phyloP scores from a whole-genome alignment of 148 eudicot genomes.

The Cornus florida region DNA sequence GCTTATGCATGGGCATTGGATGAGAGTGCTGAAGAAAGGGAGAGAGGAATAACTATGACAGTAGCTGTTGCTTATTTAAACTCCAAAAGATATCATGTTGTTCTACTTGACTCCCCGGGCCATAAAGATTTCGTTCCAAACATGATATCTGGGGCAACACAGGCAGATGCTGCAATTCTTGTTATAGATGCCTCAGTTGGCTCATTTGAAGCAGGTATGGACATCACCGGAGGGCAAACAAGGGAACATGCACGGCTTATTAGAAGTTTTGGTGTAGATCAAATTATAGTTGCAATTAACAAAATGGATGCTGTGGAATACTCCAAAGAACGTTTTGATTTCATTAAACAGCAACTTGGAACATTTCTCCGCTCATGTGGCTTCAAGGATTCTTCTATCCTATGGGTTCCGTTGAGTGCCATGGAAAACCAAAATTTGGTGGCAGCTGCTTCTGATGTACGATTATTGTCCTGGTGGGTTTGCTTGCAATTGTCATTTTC shows the following conservation, averaged over 20 bases:
- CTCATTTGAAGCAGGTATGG: slow-evolving; percentile 89
- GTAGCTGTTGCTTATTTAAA: slow-evolving; percentile 97
- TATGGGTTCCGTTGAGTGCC: slow-evolving; percentile 93
- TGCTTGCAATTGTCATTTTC: slow-evolving; percentile 1
- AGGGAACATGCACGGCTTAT: slow-evolving; percentile 95
- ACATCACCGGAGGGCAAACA: slow-evolving; percentile 80
- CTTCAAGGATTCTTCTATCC: slow-evolving; percentile 74
- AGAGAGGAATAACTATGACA: slow-evolving; percentile 97
- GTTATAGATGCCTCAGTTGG: slow-evolving; percentile 92
- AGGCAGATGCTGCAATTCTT: slow-evolving; percentile 96
- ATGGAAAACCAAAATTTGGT: slow-evolving; percentile 90
- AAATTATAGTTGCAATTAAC: slow-evolving; percentile 77
- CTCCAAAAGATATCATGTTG: slow-evolving; percentile 76
- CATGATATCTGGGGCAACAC: slow-evolving; percentile 98
- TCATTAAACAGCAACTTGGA: slow-evolving; percentile 75
- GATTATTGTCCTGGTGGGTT: slow-evolving; percentile 79
- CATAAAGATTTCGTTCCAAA: slow-evolving; percentile 98
- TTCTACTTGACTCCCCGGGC: slow-evolving; percentile 94
- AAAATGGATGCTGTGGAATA: slow-evolving; percentile 92
- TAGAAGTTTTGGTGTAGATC: slow-evolving; percentile 97
- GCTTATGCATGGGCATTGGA: slow-evolving; percentile 99
- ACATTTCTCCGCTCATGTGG: slow-evolving; percentile 87
- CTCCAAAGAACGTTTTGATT: slow-evolving; percentile 80
- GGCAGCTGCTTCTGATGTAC: slow-evolving; percentile 64
- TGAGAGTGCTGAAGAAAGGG: slow-evolving; percentile 97